Base-by-base conservation (phyloP, 345 rosid genomes). In the Lepidium sativum region DNA sequence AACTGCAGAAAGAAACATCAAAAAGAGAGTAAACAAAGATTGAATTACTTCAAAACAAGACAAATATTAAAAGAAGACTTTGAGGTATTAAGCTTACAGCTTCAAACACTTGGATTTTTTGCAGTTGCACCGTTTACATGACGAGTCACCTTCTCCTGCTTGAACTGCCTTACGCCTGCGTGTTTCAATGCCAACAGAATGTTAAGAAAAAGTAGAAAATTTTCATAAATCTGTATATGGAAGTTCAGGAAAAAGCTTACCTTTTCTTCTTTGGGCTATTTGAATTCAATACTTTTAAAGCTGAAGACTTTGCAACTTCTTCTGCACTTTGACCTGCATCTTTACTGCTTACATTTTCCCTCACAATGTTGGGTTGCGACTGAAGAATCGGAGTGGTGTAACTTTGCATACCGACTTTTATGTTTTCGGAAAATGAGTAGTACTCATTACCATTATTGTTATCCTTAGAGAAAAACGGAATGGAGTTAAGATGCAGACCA, bases 91-190 rank as follows among this genome's bases (percentile, higher is more conserved):
- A 81, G 56, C 98, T 83, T 78, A 88, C 98, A 92, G 98, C 76
- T 92, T 92, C 83, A 92, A 73, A 67, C 98, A 92, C 82, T 84
- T 88, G 1, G 96, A 85, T 54, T 84, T 92, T 79, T 86, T 88
- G 70, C 98, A 92, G 80, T 86, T 92, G 59, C 98, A 92, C 4
- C 92, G 89, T 71, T 86, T 92, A 75, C 98, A 92, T 82, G 75
- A 95, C 12, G 81, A 58, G 18, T 77, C 83, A 13, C 56, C 51
- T 71, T 92, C 92, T 69, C 83, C 86, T 1, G 33, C 67, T 69
- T 86, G 84, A 35, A 86, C 95, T 42, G 70, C 18, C 75, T 76
- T 80, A 18, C 78, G 89, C 81, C 96, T 91, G 81, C 15, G 2
- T 7, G 14, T 61, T 67, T 21, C 17, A 35, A 38, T 48, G 43